Evolutionary conservation across 1,284 basidiomycete species (phyloP).

Genomic region (Apiotrichum mycotoxinovorans): DNA sequence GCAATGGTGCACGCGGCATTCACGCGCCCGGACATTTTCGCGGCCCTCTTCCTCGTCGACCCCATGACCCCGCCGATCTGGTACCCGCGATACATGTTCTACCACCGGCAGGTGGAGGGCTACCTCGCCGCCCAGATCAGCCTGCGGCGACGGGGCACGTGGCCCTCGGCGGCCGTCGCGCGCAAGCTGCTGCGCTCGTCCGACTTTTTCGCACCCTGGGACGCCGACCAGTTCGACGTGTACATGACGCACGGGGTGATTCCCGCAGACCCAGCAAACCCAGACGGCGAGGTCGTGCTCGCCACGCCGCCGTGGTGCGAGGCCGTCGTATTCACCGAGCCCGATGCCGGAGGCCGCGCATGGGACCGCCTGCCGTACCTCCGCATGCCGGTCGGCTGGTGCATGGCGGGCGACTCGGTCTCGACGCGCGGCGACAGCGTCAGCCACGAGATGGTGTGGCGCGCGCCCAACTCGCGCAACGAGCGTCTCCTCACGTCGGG

Average conservation of each 20-base stretch:
- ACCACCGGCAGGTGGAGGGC: background rate
- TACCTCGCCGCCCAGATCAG: conserved; percentile 23
- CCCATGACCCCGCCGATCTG: conserved; percentile 50
- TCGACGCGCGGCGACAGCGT: conserved; percentile 26
- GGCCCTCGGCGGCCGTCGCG: conserved; percentile 48
- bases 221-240: conserved; percentile 61
- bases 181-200: conserved; percentile 48
- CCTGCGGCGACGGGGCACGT: conserved; percentile 60
- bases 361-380: conserved; percentile 36
- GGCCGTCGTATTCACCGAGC: conserved; percentile 33
- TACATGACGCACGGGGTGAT: conserved; percentile 67
- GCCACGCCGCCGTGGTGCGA: conserved; percentile 39
- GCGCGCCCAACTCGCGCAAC: conserved; percentile 26
- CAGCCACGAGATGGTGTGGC: conserved; percentile 34
- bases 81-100: background rate
- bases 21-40: conserved; percentile 64
- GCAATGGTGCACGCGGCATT: conserved; percentile 61
- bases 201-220: conserved; percentile 41
- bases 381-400: conserved; percentile 29
- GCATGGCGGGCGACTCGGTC: conserved; percentile 30
- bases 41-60: conserved; percentile 71
- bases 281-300: conserved; percentile 22
- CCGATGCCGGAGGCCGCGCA: conserved; percentile 25
- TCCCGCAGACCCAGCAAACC: conserved; percentile 22
- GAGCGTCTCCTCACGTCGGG: conserved; percentile 31